Base-by-base conservation (phyloP, 495 filamentous ascomycete genomes). In the Venustampulla echinocandica region DNA sequence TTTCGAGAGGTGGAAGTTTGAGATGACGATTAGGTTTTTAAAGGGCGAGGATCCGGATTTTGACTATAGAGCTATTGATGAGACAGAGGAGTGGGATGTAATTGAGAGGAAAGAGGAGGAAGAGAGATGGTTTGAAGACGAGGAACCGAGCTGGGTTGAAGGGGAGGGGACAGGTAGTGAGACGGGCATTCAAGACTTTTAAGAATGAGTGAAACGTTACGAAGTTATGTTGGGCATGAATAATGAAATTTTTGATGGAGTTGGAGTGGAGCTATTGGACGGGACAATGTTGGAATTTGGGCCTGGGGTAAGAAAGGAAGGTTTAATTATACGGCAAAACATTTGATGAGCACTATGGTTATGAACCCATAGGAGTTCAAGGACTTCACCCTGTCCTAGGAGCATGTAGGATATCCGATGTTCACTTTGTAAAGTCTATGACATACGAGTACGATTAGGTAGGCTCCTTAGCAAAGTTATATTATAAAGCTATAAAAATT, bases 131-230 rank as follows among this genome's bases (percentile, higher is more conserved):
- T 85, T 90, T 61, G 82, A 82, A 11, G 74, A 74, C 9, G 80
- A 85, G 60, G 79, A 82, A 37, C 70, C 76, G 13, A 64, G 68
- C 20, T 80, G 70, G 68, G 57, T 74, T 7, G 57, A 72, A 46
- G 42, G 5, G 61, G 64, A 15, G 61, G 3, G 62, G 63, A 55
- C 78, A 19, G 66, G 63, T 25, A 79, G 81, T 1, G 74, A 87
- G 60, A 90, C 85, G n/a, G 85, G 85, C 1, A 65, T 89, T 37
- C 83, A 85, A 56, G 85, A 90, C 65, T 90, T 79, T 53, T 89
- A 30, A n/a, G n/a, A n/a, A n/a, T n/a, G n/a, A n/a, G n/a, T n/a
- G 47, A 58, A 60, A 7, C 27, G 7, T 30, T 30, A 30, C 6
- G 6, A 15, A 42, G 4, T 23, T 13, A 7, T 18, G 38, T 5